Evolutionary conservation across 2,329 filamentous ascomycete species (phyloP), one percentile per base, ranked within the genome.

Genomic region (Cercospora berteroae): DNA sequence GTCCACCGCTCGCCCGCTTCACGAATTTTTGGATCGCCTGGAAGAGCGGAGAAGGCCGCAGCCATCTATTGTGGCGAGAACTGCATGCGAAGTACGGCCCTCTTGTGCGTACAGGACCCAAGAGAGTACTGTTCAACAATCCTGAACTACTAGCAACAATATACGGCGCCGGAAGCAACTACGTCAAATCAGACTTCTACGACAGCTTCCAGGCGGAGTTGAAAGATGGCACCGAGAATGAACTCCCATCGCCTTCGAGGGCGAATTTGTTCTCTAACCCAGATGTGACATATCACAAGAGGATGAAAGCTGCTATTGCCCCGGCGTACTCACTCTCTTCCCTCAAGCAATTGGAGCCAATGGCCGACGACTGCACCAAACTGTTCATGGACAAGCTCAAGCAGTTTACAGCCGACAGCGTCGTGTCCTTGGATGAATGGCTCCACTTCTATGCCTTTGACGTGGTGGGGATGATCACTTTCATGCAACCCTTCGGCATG

Each of bases 291-390:
- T 36, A 60, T 20, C 63, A 68, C 63, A 65, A 61, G 31, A 23
- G 27, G 8, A 69, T 70, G 65, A 81, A 69, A 50, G 63, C 69
- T 2, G 68, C 71, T 2, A 56, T 73, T 16, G 70, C 71, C 12
- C 61, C 59, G 9, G 27, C 67, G 7, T 73, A 72, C 55, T 69
- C 72, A 8, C 31, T 93, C 89, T 89, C 86, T 7, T 85, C 89
- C 0, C 80, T 94, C 6, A 87, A 92, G 12, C 88, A 91, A 74
- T 92, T 92, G 72, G 91, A 94, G 75, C 90, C 90, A 0, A 88
- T 91, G 48, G 90, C 94, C 52, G 89, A 91, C 75, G 89, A 88
- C 66, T 92, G 89, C 0, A 89, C 90, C 0, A 85, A 86, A 68
- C 78, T 91, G 3, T 93, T 93, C 75, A 55, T 67, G n/a, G 31